phyloP scores from a whole-genome alignment of 306 rosid species.

The Corylus avellana region DNA sequence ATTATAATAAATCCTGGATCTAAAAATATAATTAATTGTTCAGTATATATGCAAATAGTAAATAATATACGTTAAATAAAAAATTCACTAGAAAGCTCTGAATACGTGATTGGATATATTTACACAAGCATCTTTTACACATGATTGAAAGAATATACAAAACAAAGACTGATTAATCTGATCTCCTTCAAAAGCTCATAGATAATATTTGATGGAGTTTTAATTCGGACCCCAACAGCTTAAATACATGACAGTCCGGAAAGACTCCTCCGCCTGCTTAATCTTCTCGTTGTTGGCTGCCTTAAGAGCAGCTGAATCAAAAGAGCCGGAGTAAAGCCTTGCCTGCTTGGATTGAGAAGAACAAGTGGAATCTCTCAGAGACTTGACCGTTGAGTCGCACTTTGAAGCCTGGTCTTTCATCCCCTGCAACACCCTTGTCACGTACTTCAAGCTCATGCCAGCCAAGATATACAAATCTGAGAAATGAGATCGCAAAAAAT shows the following conservation, averaged over 20 bases:
- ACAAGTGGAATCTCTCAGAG: slow-evolving; percentile 44
- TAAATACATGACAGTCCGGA: slow-evolving; percentile 71
- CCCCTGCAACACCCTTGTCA: slow-evolving; percentile 41
- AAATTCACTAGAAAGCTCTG: background rate
- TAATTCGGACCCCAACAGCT: slow-evolving; percentile 86
- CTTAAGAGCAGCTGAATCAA: slow-evolving; percentile 32
- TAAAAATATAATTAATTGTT: too few relatives aligned
- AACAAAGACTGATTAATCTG: background rate
- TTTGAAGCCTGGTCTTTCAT: slow-evolving; percentile 58
- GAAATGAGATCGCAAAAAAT: background rate
- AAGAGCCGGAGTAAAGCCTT: slow-evolving; percentile 26
- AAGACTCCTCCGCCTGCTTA: slow-evolving; percentile 67
- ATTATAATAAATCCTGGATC: background rate
- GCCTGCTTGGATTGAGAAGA: slow-evolving; percentile 45
- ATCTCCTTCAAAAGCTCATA: background rate
- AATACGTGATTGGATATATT: background rate
- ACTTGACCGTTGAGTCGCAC: slow-evolving; percentile 44
- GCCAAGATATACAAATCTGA: background rate
- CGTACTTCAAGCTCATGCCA: slow-evolving; percentile 62
- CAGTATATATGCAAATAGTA: too few relatives aligned
- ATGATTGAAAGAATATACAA: background rate
- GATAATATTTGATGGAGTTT: background rate
- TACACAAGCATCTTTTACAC: background rate
- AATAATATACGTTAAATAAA: too few relatives aligned
- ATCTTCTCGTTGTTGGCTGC: slow-evolving; percentile 29